phyloP scores from a whole-genome alignment of 257 asterid species.

The Orobanche coerulescens region DNA sequence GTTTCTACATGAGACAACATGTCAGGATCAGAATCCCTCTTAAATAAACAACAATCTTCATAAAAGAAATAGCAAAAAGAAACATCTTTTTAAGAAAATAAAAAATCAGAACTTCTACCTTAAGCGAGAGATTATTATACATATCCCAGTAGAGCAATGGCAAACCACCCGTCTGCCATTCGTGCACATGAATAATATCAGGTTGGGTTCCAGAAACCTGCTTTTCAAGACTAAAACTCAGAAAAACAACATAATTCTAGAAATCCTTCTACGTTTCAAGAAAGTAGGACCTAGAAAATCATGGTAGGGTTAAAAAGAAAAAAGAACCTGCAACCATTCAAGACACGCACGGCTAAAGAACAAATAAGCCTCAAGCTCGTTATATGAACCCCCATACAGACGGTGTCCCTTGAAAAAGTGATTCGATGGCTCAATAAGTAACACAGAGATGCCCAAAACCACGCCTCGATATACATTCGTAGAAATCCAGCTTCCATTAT shows the following conservation, averaged over 20 bases:
- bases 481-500: constrained; percentile 59
- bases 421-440: constrained; percentile 60
- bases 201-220: constrained; percentile 72
- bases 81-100: too few species aligned
- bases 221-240: constrained; percentile 3
- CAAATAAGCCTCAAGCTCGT: constrained; percentile 79
- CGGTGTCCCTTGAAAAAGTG: constrained; percentile 68
- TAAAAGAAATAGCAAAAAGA: too few species aligned
- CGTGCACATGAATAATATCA: constrained; percentile 75
- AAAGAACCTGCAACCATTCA: constrained; percentile 87
- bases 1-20: constrained; percentile 42
- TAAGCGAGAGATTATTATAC: constrained; percentile 68
- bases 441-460: constrained; percentile 52
- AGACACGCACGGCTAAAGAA: constrained; percentile 87
- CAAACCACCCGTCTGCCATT: constrained; percentile 78
- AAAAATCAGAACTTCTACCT: constrained; percentile 30
- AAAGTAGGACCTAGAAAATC: too few species aligned
- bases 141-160: constrained; percentile 91
- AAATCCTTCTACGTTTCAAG: neutral
- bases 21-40: constrained; percentile 18
- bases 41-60: too few species aligned
- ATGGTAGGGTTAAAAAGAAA: too few species aligned
- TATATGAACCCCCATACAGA: constrained; percentile 80
- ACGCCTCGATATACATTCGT: constrained; percentile 56
- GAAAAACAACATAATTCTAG: too few species aligned